Base-by-base conservation (phyloP, 495 filamentous ascomycete species). In the Viridothelium virens region DNA sequence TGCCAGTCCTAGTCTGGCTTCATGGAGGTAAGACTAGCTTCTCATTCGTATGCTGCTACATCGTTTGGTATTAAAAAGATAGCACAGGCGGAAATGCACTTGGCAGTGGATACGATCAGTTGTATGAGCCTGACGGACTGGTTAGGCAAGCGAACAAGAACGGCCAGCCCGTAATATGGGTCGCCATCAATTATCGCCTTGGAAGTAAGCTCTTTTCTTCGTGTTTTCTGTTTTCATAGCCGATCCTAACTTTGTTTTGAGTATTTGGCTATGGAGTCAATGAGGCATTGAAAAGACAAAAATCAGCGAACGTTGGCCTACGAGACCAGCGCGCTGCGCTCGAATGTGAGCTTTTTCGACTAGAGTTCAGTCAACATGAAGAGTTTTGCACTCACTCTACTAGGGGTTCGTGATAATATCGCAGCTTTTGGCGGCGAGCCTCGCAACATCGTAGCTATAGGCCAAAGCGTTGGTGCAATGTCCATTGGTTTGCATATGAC, bases 391-490 rank as follows among this genome's bases (percentile, higher is more conserved):
- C 48, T 53, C n/a, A 53, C 48, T 53, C 11, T 18, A 18, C 48
- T 53, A 59, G 53, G 83, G 81, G 82, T 89, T 0, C 79, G 83
- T 41, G 80, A 84, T 67, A 89, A 90, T 68, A 89, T 90, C 62
- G 80, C 75, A n/a, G 75, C 38, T 3, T 83, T 82, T 68, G 79
- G 81, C 62, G 81, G 81, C 18, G 78, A 82, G 66, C 69, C 67
- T 44, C 18, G 64, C 3, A 16, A 53, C 11, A 56, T 70, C 0
- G 63, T 59, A 5, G 62, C 66, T 31, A 18, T 68, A 10, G 69
- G 69, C 3, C 69, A 70, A 61, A 59, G 56, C 7, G 68, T 63
- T 38, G 69, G 69, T 38, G 63, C 56, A 41, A 41, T 63, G n/a
- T 39, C 39, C 25, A 61, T 67, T 18, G 66, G 66, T 14, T 31